Evolutionary conservation across 1,284 basidiomycete species (phyloP), one percentile per base, ranked within the genome.

Genomic region (Pseudozyma hubeiensis): DNA sequence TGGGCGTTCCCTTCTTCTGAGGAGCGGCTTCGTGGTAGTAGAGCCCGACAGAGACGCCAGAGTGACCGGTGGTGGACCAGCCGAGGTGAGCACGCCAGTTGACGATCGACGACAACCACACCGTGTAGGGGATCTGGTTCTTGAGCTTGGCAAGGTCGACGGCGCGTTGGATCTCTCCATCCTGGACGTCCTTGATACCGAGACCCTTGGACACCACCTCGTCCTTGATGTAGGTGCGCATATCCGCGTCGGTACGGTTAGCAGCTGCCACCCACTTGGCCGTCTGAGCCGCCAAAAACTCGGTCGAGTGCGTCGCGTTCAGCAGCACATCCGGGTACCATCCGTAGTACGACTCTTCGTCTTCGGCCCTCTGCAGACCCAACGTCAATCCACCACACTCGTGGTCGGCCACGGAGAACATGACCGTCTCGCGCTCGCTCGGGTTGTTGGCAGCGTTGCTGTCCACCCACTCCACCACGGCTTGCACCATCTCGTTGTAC

Each of bases 331-430:
- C 79, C 8, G 81, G 81, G 48, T 80, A 79, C 63, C 81, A 79
- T 16, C 61, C 63, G 56, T 79, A 77, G 46, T 34, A 61, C 7
- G 45, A 65, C 35, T 72, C 72, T 47, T 72, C 54, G 43, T 77
- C 77, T 53, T 78, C 75, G 16, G 43, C 57, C 34, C 75, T 61
- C 60, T 79, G 66, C 30, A 70, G 33, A 29, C 70, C 81, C 4
- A 82, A 58, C 4, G 79, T 78, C 11, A 84, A 56, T 7, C 81
- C 82, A 43, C 81, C 83, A 39, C 80, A 81, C 67, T 84, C 83
- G 71, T 80, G 79, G 61, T 84, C 82, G 3, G 77, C 76, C 3
- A 80, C 80, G 16, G 77, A 77, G 31, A 84, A 75, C 7, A 84
- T 29, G 13, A 83, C 55, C 5, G 75, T 77, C 50, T 79, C 70